Evolutionary conservation across 106 monocot species (phyloP), one percentile per base, ranked within the genome.

Genomic region (Dactylorhiza incarnata): DNA sequence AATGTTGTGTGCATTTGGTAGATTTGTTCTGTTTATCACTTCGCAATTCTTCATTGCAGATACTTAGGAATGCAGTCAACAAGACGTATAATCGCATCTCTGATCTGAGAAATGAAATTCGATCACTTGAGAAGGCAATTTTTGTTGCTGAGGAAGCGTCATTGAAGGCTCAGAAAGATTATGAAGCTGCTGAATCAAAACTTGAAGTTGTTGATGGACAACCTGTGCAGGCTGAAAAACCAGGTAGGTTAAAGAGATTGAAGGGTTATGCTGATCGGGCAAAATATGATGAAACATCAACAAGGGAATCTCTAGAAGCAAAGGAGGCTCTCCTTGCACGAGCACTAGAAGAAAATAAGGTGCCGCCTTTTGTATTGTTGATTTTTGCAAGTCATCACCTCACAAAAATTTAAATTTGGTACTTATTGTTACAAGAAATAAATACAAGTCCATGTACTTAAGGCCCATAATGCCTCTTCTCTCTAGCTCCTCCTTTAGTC

Each of bases 311-410:
- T 47, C 73, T 91, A 67, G 93, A 97, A 83, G 85, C 87, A 47
- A 97, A 97, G 79, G 84, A 83, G 53, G 87, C 85, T 74, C 91
- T 93, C 23, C 83, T 97, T 87, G 47, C 80, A 68, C 84, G 87
- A 74, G 91, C 89, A 5, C 68, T 81, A n/a, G 87, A 94, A 74
- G 97, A 97, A 91, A 97, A 83, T 77, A 93, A 94, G 94, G 97
- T 97, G 70, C 14, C 48, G 74, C 29, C 65, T 65, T 63, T 63
- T 63, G 25, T 24, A 24, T 65, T 63, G 5, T 15, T 56, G 7
- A 8, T 58, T 37, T 65, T 65, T 65, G 3, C 24, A 10, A 20
- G 9, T 25, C 26, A 29, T 26, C 29, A 29, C 13, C 29, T 65
- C 2, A 65, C 2, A 65, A 7, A 65, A 65, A 65, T 29, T 13